Evolutionary conservation across 164 flowering plant genomes (phyloP).

Genomic region (Umbellularia californica): DNA sequence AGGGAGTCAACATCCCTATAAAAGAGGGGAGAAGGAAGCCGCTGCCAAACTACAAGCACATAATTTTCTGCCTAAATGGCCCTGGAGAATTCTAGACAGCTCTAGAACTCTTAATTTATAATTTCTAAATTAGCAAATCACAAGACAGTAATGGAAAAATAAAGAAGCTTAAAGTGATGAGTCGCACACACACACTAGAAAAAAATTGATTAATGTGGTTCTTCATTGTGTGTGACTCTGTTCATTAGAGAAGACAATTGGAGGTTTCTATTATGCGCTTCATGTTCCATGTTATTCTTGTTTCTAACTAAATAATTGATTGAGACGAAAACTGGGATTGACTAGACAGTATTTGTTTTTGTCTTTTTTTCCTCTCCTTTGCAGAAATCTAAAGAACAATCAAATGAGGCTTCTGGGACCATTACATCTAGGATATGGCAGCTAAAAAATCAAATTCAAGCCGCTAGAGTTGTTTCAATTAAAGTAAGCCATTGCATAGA

Average conservation of each 20-base stretch:
- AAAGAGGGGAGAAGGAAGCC: background rate
- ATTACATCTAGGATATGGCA: constrained; percentile 39
- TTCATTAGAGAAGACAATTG: too few relatives aligned
- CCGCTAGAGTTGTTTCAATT: constrained; percentile 46
- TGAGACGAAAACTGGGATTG: background rate
- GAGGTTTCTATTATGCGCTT: too few relatives aligned
- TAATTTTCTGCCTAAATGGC: too few relatives aligned
- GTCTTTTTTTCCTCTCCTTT: background rate
- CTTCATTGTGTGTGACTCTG: too few relatives aligned
- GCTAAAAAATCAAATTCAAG: constrained; percentile 62
- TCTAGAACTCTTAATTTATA: too few relatives aligned
- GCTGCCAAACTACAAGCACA: background rate
- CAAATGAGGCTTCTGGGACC: constrained; percentile 25
- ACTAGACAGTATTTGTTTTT: background rate
- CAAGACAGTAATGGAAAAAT: too few relatives aligned
- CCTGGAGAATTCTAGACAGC: too few relatives aligned
- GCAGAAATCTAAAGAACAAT: constrained; percentile 24
- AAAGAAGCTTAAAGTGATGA: too few relatives aligned
- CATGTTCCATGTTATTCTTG: too few relatives aligned
- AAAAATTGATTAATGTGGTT: too few relatives aligned
- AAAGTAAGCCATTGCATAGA: constrained; percentile 35
- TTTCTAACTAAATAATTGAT: background rate
- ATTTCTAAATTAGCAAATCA: too few relatives aligned
- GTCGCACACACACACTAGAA: too few relatives aligned
- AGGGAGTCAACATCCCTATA: background rate